Evolutionary conservation across 2,329 filamentous ascomycete species (phyloP).

Genomic region (Cytospora piceicola): DNA sequence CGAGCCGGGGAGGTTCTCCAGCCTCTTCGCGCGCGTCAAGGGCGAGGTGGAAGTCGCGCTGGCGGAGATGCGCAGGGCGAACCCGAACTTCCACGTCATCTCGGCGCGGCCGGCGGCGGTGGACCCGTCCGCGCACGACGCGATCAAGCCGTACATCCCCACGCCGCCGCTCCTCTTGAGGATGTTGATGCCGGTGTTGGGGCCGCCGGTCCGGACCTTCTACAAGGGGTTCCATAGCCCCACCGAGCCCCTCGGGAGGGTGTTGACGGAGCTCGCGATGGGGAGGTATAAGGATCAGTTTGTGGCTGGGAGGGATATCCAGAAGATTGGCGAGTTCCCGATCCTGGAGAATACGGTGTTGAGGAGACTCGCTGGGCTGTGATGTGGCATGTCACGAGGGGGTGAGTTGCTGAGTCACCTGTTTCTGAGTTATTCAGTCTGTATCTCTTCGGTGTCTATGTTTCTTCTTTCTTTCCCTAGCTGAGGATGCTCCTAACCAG

Average conservation of each 20-base stretch:
- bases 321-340: constrained; percentile 41
- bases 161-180: constrained; percentile 20
- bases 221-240: constrained; percentile 42
- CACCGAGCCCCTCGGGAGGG: constrained; percentile 48
- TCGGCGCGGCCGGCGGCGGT: constrained; percentile 63
- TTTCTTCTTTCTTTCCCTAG: no score
- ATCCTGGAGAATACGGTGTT: constrained; percentile 43
- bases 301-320: constrained; percentile 38
- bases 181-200: constrained; percentile 34
- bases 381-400: neutral
- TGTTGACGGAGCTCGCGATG: constrained; percentile 50
- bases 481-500: no score
- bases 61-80: constrained; percentile 51
- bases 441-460: no score
- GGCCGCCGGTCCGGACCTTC: constrained; percentile 33
- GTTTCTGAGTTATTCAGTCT: no score
- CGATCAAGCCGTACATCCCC: constrained; percentile 49
- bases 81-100: constrained; percentile 55
- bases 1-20: constrained; percentile 58
- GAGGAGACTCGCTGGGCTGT: constrained; percentile 35
- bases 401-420: neutral
- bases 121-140: constrained; percentile 50
- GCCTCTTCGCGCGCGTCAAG: constrained; percentile 66
- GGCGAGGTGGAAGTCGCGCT: constrained; percentile 66
- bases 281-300: constrained; percentile 40